Percentiles rank a stretch among this genome's conserved stretches.
phyloP scores from a whole-genome alignment of 495 filamentous ascomycete genomes.

The Penicillium cosmopolitanum region DNA sequence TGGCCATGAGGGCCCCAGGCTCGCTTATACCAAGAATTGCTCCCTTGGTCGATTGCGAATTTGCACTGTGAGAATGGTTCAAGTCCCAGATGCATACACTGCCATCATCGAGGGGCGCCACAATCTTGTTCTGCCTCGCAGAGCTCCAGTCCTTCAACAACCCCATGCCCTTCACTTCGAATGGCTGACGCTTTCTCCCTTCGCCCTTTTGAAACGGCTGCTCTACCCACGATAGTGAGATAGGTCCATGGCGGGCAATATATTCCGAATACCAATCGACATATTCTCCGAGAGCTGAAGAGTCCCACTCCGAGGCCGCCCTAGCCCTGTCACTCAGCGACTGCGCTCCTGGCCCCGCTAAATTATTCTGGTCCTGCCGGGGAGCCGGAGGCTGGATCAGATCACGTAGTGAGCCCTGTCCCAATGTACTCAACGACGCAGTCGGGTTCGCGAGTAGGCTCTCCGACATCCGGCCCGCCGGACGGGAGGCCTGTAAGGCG shows the following conservation, averaged over 20 bases:
- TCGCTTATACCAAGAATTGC: constrained; percentile 65
- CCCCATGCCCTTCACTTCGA: constrained; percentile 65
- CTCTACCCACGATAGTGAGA: constrained; percentile 76
- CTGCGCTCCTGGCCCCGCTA: constrained; percentile 21
- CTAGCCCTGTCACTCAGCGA: constrained; percentile 47
- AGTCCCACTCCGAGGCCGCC: constrained; percentile 80
- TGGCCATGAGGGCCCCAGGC: constrained; percentile 63
- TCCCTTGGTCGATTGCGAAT: constrained; percentile 54
- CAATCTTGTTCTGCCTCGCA: constrained; percentile 57
- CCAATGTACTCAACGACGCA: constrained; percentile 37
- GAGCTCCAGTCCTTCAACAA: constrained; percentile 57
- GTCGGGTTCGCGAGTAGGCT: constrained; percentile 35
- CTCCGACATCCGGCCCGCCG: constrained; percentile 30
- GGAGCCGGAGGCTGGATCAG: constrained; percentile 40
- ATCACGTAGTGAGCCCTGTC: constrained; percentile 39
- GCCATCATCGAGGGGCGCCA: constrained; percentile 84
- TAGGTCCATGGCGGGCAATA: constrained; percentile 76
- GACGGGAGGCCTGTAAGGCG: constrained; percentile 43
- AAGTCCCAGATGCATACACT: constrained; percentile 86
- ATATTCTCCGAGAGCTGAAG: constrained; percentile 62
- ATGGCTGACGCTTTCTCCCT: constrained; percentile 46
- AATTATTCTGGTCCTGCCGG: constrained; percentile 9
- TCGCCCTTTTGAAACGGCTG: constrained; percentile 47
- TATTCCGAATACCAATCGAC: constrained; percentile 88
- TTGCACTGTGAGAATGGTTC: constrained; percentile 55